Conservation (phyloP, 2,329 filamentous ascomycete species). For the Pestalotiopsis sp. region DNA sequence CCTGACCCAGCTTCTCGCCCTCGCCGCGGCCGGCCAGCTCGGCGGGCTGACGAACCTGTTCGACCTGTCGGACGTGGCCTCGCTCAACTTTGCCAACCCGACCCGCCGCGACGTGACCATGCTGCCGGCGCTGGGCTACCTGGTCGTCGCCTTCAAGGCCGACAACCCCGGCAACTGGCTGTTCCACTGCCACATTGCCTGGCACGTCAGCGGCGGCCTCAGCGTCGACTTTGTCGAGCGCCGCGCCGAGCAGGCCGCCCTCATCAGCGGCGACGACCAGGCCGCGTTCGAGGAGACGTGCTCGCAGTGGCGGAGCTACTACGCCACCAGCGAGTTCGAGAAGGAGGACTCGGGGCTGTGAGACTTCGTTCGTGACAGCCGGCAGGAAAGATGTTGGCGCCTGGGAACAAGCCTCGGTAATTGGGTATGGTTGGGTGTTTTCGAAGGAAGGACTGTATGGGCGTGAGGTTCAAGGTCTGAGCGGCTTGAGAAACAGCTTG, state of each 20-base stretch:
- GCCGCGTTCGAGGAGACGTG: background rate
- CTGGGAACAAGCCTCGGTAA: background rate
- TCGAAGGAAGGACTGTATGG: background rate
- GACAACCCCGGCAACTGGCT: constrained; percentile 49
- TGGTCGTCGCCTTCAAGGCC: constrained; percentile 45
- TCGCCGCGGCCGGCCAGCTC: background rate
- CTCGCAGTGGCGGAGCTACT: background rate
- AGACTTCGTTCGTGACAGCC: background rate
- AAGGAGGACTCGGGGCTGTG: constrained; percentile 1
- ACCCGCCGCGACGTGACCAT: constrained; percentile 47
- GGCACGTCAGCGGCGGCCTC: constrained; percentile 16
- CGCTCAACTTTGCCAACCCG: constrained; percentile 39
- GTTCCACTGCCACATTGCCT: constrained; percentile 19
- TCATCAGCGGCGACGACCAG: background rate
- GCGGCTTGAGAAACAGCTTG: background rate
- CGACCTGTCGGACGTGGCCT: constrained; percentile 23
- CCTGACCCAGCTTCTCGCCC: constrained; percentile 16
- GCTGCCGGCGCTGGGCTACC: constrained; percentile 42
- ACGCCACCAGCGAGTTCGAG: background rate
- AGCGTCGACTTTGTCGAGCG: constrained; percentile 16
- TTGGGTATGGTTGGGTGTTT: background rate
- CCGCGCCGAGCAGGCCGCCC: constrained; percentile 1
- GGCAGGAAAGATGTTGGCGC: background rate
- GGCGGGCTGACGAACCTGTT: background rate
- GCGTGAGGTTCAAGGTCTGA: background rate